Conservation (phyloP, 2,329 filamentous ascomycete genomes). For the Chrysoporthe deuterocubensis region DNA sequence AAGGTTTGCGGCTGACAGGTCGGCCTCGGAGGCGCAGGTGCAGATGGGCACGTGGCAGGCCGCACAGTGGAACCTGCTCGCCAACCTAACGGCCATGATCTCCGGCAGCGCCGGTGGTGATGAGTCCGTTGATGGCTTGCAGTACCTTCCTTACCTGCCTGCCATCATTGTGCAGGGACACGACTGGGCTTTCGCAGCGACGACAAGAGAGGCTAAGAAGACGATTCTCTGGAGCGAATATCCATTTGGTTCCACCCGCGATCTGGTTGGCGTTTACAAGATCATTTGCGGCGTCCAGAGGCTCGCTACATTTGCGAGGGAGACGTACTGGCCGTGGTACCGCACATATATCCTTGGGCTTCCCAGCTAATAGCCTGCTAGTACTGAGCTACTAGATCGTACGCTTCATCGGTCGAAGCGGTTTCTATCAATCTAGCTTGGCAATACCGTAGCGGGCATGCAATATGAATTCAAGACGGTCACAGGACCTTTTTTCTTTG, state of each 20-base stretch:
- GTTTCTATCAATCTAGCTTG: too few species aligned
- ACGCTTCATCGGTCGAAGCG: too few species aligned
- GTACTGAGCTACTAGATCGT: too few species aligned
- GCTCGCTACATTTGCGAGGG: not conserved
- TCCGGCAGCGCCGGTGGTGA: not conserved
- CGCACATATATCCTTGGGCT: not conserved
- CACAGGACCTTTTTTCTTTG: too few species aligned
- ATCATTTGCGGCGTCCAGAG: not conserved
- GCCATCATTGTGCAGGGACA: not conserved
- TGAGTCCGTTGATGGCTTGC: not conserved
- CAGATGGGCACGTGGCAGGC: slow-evolving; percentile 2
- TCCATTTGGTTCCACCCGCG: not conserved
- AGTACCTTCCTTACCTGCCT: not conserved
- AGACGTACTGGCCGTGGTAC: not conserved
- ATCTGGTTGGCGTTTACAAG: not conserved
- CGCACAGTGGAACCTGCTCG: slow-evolving; percentile 11
- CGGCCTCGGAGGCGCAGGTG: slow-evolving; percentile 3
- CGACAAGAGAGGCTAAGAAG: not conserved
- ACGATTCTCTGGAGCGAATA: not conserved
- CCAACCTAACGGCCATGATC: not conserved
- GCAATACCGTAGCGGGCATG: too few species aligned
- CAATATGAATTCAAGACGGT: too few species aligned
- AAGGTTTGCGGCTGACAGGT: not conserved
- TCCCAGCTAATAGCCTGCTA: too few species aligned
- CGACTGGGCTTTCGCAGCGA: not conserved